Evolutionary conservation across 108 stramenopile genomes (phyloP), one percentile per base, ranked within the genome.

Genomic region (Cyclostephanos tholiformis): DNA sequence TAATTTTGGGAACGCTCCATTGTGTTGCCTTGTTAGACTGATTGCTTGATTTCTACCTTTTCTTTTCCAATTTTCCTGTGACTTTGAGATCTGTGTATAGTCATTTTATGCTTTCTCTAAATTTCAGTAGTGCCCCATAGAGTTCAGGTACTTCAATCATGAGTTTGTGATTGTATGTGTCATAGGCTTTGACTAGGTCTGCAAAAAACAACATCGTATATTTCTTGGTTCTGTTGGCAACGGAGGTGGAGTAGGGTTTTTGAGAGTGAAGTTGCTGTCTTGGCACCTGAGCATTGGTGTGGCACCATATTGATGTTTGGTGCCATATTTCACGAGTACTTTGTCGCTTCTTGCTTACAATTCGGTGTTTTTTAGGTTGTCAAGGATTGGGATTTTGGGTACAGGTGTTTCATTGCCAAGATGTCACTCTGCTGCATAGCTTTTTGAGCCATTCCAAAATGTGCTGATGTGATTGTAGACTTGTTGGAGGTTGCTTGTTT

Each of bases 111-210:
- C 43, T 43, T 5, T 38, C 25, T 22, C 48, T 26, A 25, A 62
- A 52, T 55, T 77, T 46, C 2, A 53, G 55, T 6, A 69, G 69
- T 27, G 57, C 50, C 4, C 76, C 69, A 35, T 44, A 76, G 4
- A 39, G 59, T n/a, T 27, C 68, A 6, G 69, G 51, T 38, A 76
- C 30, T 41, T 44, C 4, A 16, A 53, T n/a, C 36, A 76, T 36
- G 1, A 76, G 53, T 16, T 16, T 19, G 57, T 65, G 75, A 67
- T 70, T 50, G 61, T 43, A 51, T n/a, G 75, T 65, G 30, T 76
- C 68, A 43, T 32, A 76, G 7, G 75, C 75, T 53, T 76, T 76
- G 27, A 76, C 75, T 12, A 76, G 22, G 64, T 69, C 75, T 2
- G 58, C 59, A 59, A 69, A 76, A 13, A 59, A 19, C 26, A 74